Percentiles rank a stretch among this genome's conserved stretches.
These are phyloP conservation scores for Aspergillus panamensis DNA, from an alignment of 495 filamentous ascomycete species.

Conservation along the genomic window DNA sequence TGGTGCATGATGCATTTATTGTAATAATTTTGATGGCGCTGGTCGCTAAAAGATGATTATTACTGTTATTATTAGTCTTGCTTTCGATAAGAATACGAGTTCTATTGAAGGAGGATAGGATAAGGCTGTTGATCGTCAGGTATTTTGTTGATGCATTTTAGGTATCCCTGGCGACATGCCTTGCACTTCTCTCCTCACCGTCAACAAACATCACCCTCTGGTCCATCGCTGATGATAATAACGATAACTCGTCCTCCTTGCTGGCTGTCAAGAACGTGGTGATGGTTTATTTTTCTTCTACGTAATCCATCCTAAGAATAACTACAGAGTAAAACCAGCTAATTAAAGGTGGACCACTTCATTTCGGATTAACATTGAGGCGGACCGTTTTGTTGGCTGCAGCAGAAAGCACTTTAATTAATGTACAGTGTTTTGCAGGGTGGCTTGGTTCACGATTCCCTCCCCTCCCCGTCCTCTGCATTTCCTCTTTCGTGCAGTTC, in stretches of 20 bases:
- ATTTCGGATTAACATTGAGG: constrained; percentile 29
- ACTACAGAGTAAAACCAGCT: no score
- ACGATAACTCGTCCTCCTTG: neutral
- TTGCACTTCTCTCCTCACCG: neutral
- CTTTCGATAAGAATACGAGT: neutral
- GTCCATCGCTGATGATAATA: no score
- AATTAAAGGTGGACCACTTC: constrained; percentile 14
- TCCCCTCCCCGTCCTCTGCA: constrained; percentile 7
- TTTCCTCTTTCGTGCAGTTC: constrained; percentile 9
- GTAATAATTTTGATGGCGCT: neutral
- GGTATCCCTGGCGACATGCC: neutral
- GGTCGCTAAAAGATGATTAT: constrained; percentile 4
- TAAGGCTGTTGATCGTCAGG: neutral
- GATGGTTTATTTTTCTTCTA: neutral
- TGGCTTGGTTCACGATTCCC: constrained; percentile 14
- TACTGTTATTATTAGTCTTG: neutral
- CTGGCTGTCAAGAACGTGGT: neutral
- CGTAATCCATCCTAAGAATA: neutral
- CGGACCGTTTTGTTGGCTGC: constrained; percentile 11
- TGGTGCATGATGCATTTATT: constrained; percentile 1
- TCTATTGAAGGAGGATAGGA: neutral
- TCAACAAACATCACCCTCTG: neutral
- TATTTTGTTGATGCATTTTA: neutral
- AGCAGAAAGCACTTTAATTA: neutral
- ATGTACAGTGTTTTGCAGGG: constrained; percentile 1